phyloP scores from a whole-genome alignment of 2,329 filamentous ascomycete genomes.

The Diaporthe sp. region DNA sequence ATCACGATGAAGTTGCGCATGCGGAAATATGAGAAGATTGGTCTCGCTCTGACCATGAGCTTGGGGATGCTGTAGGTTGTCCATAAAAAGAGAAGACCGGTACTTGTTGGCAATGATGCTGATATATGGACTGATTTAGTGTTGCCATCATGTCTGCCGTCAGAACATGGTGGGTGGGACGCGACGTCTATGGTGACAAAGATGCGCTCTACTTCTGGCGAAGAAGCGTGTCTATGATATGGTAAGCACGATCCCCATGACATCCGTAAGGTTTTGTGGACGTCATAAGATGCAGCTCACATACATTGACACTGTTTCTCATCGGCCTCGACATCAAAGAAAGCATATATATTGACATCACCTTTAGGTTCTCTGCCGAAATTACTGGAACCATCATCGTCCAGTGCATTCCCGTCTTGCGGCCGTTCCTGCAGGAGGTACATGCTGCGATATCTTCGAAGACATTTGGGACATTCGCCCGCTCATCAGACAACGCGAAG shows the following conservation, averaged over 20 bases:
- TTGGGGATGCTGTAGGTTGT: conserved; percentile 19
- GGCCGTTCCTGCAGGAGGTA: conserved; percentile 22
- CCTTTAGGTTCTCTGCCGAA: conserved; percentile 26
- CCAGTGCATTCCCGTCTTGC: conserved; percentile 27
- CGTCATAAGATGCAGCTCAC: background rate
- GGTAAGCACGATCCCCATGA: background rate
- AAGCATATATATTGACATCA: background rate
- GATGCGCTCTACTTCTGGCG: conserved; percentile 14
- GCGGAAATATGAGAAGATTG: conserved; percentile 18
- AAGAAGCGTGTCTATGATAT: conserved; percentile 2
- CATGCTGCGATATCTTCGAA: background rate
- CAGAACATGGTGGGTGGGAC: conserved; percentile 23
- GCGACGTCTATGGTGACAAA: conserved; percentile 13
- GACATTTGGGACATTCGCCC: background rate
- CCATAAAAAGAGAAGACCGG: too few relatives aligned
- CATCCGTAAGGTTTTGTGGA: background rate
- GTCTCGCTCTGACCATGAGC: conserved; percentile 23
- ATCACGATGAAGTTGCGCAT: conserved; percentile 26
- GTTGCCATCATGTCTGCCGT: conserved; percentile 26
- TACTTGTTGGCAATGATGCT: background rate
- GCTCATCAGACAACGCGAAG: background rate
- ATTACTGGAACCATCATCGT: conserved; percentile 27
- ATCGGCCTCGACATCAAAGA: background rate
- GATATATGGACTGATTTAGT: background rate
- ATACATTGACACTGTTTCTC: background rate